Evolutionary conservation across 371 early-diverging fungal genomes (phyloP), one percentile per base, ranked within the genome.

Genomic region (Basidiobolus heterosporus): DNA sequence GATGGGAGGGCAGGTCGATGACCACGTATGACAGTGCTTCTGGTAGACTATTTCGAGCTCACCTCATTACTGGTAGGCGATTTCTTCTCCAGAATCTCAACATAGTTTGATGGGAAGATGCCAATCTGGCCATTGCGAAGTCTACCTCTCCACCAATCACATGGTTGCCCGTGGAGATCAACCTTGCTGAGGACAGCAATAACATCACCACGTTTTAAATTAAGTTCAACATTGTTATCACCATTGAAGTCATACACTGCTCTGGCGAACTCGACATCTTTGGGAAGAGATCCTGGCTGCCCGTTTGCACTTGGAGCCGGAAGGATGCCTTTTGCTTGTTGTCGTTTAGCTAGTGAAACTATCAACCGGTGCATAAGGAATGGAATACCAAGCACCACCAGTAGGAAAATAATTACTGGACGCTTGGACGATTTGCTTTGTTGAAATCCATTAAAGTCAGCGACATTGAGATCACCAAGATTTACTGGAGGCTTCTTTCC

Each of bases 141-240:
- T 45, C 85, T 60, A 15, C 95, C 94, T 41, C 82, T 68, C 97
- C 97, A 96, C 95, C 95, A 94, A 1, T 51, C 45, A 46, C 77
- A 77, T 20, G 80, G 76, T n/a, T 74, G 72, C 1, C 83, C 85
- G 46, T 72, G 74, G 17, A 85, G 78, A 57, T 90, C 90, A 1
- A 67, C 66, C 56, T 77, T 81, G 46, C 70, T 75, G 52, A 80
- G 55, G 50, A 96, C 75, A 1, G 90, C 88, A 19, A 96, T 70
- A 18, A 85, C 66, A 30, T 92, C 92, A 9, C 93, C 95, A 49
- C 75, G 72, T 44, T 67, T 72, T 50, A 96, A 73, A 24, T 61
- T 67, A 41, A 96, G 64, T 61, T 96, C 97, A 38, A 71, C 73
- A 0, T 80, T 82, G 13, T 74, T 60, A 38, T 84, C 75, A 9